phyloP scores from a whole-genome alignment of 768 basidiomycete genomes.

The Gautieria morchelliformis region DNA sequence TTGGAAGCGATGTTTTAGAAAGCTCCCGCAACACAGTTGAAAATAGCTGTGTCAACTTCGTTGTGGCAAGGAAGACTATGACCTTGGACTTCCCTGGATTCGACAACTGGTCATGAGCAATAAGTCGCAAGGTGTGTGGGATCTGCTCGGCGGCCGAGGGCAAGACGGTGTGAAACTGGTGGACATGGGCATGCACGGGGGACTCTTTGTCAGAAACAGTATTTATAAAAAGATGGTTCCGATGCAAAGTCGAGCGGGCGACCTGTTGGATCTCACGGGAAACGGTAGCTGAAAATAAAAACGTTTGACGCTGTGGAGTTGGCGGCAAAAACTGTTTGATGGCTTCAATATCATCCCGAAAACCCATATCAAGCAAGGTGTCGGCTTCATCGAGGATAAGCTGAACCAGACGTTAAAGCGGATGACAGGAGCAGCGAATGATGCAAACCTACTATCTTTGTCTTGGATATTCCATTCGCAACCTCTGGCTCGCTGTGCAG shows the following conservation, averaged over 20 bases:
- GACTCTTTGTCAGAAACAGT: conserved; percentile 51
- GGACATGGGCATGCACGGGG: conserved; percentile 64
- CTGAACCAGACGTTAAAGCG: conserved; percentile 27
- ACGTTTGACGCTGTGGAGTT: conserved; percentile 67
- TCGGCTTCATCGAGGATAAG: conserved; percentile 92
- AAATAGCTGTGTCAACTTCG: conserved; percentile 75
- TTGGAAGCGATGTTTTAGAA: conserved; percentile 35
- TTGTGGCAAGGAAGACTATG: conserved; percentile 79
- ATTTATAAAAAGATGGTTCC: conserved; percentile 63
- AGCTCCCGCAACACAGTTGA: conserved; percentile 50
- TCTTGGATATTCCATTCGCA: conserved; percentile 37
- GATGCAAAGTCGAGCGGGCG: conserved; percentile 47
- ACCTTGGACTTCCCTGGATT: conserved; percentile 61
- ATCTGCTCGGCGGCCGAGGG: conserved; percentile 57
- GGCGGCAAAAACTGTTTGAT: conserved; percentile 57
- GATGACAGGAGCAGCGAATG: not conserved
- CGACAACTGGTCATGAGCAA: conserved; percentile 80
- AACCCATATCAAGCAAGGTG: conserved; percentile 85
- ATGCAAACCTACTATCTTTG: conserved; percentile 44
- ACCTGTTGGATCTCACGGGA: conserved; percentile 62
- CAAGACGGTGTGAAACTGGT: conserved; percentile 76
- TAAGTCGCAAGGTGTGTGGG: conserved; percentile 66
- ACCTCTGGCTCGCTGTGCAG: conserved; percentile 51
- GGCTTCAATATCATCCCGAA: conserved; percentile 74
- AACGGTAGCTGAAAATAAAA: conserved; percentile 87